Conservation (phyloP, 2,329 filamentous ascomycete species). For the Sporothrix pseudoabietina region DNA sequence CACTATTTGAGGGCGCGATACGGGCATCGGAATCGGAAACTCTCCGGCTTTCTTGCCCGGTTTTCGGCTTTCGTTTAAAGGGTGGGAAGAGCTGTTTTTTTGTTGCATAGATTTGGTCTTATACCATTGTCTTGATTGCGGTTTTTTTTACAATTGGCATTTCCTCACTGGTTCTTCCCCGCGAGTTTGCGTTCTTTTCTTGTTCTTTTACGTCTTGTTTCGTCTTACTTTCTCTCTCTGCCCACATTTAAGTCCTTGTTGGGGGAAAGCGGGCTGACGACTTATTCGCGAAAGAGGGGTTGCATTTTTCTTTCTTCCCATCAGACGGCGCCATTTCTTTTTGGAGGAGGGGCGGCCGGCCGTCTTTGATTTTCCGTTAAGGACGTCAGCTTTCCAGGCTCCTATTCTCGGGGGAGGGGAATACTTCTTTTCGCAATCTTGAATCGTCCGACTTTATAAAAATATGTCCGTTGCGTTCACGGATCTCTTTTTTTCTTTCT, state of each 20-base stretch:
- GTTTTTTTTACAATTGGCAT: not conserved
- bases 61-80: not conserved
- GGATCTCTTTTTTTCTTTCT: not conserved
- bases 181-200: not conserved
- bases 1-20: not conserved
- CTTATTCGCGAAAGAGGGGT: conserved; percentile 6
- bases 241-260: not conserved
- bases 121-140: not conserved
- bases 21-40: conserved; percentile 3
- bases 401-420: conserved; percentile 11
- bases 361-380: not conserved
- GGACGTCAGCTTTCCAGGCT: not conserved
- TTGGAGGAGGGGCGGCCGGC: not conserved
- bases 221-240: not conserved
- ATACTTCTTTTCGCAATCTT: not conserved
- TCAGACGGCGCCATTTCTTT: conserved; percentile 5
- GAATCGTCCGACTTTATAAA: not conserved
- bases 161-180: not conserved
- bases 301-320: not conserved
- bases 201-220: not conserved
- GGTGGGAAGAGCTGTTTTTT: no score
- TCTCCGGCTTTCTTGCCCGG: not conserved
- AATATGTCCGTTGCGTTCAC: not conserved
- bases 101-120: not conserved
- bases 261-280: conserved; percentile 5